Percentiles rank a stretch among this genome's conserved stretches.
Evolutionary conservation across 2,329 filamentous ascomycete genomes (phyloP).

Genomic region (Penicillium psychrosexuale): DNA sequence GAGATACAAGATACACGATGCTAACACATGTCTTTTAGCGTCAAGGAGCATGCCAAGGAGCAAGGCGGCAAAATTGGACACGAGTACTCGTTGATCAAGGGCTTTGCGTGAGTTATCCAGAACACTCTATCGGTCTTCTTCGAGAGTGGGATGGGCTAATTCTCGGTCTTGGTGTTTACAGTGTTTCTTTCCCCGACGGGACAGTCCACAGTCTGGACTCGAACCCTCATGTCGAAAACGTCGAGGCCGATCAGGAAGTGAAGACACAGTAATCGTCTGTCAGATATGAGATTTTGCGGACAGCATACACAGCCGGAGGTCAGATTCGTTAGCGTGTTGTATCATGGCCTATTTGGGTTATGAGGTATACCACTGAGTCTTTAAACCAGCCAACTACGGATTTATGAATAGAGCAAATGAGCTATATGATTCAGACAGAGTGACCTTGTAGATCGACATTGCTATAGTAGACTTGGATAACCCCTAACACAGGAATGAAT

Average conservation of each 20-base stretch:
- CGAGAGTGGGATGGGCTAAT: not conserved
- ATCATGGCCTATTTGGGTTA: not conserved
- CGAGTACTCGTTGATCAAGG: slow-evolving; percentile 9
- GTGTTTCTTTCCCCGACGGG: not conserved
- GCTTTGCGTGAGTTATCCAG: slow-evolving; percentile 4
- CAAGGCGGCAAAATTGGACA: slow-evolving; percentile 4
- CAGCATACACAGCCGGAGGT: not conserved
- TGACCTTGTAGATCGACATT: not conserved
- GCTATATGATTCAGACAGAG: not conserved
- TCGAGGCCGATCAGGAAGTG: not conserved
- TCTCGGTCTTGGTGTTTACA: not conserved
- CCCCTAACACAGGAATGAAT: not conserved
- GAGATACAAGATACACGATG: not conserved
- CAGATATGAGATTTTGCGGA: not conserved
- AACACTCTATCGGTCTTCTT: not conserved
- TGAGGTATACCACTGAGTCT: not conserved
- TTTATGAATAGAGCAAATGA: not conserved
- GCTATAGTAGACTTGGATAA: not conserved
- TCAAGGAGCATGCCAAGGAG: slow-evolving; percentile 3
- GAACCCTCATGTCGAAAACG: slow-evolving; percentile 1
- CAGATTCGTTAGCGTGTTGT: not conserved
- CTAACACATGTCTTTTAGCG: not conserved
- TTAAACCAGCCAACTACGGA: not conserved
- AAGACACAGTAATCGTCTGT: not conserved
- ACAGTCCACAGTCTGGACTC: not conserved